Evolutionary conservation across 1,284 basidiomycete genomes (phyloP).

Genomic region (Leccinum griseonigrum): DNA sequence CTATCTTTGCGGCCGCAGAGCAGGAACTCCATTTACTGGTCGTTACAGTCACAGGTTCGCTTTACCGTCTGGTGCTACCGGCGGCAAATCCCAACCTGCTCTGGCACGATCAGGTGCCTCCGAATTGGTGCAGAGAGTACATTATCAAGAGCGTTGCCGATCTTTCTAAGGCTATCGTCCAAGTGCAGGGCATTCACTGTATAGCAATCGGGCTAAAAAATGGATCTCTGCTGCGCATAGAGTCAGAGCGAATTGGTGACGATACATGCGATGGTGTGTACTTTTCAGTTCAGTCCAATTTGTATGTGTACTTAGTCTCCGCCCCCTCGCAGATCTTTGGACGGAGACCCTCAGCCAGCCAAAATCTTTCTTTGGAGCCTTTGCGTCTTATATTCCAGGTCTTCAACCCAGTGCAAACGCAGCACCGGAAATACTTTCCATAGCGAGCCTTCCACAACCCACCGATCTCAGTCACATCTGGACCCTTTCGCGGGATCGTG

Average conservation of each 20-base stretch:
- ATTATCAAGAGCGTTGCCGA: constrained; percentile 53
- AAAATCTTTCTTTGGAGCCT: constrained; percentile 58
- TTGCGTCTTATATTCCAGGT: constrained; percentile 64
- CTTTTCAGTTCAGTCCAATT: constrained; percentile 1
- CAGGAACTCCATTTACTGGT: constrained; percentile 70
- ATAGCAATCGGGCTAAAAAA: constrained; percentile 65
- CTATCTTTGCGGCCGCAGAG: constrained; percentile 58
- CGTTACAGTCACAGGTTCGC: constrained; percentile 64
- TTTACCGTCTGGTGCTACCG: constrained; percentile 77
- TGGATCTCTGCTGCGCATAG: constrained; percentile 72
- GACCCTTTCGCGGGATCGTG: constrained; percentile 86
- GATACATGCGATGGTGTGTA: constrained; percentile 54
- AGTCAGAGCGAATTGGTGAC: constrained; percentile 54
- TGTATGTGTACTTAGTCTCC: constrained; percentile 8
- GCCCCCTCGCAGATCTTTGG: constrained; percentile 54
- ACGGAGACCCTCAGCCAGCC: constrained; percentile 61
- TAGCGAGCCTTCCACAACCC: constrained; percentile 67
- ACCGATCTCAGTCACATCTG: constrained; percentile 73
- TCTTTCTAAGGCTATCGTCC: constrained; percentile 51
- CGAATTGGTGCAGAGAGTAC: constrained; percentile 69
- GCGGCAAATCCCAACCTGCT: constrained; percentile 49
- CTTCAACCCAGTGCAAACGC: constrained; percentile 45
- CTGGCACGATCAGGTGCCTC: constrained; percentile 54
- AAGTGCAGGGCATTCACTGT: constrained; percentile 68
- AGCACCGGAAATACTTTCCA: constrained; percentile 60